Evolutionary conservation across 306 rosid genomes (phyloP), one percentile per base, ranked within the genome.

Genomic region (Alnus rubra): DNA sequence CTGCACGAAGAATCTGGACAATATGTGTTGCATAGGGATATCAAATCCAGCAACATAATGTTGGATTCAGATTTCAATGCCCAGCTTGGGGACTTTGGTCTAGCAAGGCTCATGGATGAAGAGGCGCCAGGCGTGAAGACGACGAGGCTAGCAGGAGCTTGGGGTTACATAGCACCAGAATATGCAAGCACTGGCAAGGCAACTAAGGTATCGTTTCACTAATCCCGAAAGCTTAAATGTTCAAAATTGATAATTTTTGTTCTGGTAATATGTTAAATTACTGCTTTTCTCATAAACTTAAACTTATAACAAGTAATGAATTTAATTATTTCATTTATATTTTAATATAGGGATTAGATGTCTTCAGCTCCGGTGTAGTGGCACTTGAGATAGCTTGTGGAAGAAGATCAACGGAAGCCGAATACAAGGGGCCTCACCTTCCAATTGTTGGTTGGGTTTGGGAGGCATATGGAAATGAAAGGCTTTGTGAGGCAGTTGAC

Each of bases 41-140:
- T 88, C 30, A 88, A 85, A 76, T 18, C 91, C 44, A 88, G 87
- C 79, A 88, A 88, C 81, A 75, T 88, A 1, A 81, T 83, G 89
- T 44, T 88, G 82, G 87, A 85, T 50, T 81, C 87, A 9, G 37
- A 75, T 54, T 85, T 88, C 75, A 88, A 76, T 53, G 77, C 81
- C 0, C 81, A 81, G 77, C 83, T 88, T 49, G 87, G 87, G 4
- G 89, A 88, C 44, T 85, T 88, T 71, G 89, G 91, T 14, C 76
- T 85, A 15, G 89, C 89, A 3, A 81, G 86, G 69, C 28, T 85
- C 1, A 87, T 81, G 69, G 86, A 82, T 63, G 89, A 86, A 23
- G 82, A 76, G 28, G 75, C n/a, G n/a, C n/a, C 76, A 58, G 83
- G 87, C 3, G 60, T 75, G 15, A 79, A 76, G 69, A 85, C 86